Evolutionary conservation across 1,139 yeast genomes (phyloP).

Genomic region (Debaryomycetaceae sp.): DNA sequence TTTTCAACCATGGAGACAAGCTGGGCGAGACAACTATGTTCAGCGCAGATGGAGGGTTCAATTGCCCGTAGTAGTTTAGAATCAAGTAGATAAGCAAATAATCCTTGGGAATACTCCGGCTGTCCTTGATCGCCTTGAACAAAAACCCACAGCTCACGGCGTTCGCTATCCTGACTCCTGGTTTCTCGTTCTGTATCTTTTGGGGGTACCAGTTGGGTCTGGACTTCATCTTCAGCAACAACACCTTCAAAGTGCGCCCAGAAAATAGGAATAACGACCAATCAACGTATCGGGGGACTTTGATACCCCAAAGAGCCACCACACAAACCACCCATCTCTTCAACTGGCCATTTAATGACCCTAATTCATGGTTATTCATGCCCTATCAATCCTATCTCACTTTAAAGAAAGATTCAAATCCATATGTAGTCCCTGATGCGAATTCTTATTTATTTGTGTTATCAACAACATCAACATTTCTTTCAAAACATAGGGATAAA

Average conservation of each 20-base stretch:
- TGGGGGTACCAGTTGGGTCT: neutral
- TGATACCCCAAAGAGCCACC: neutral
- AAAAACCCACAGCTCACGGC: slow-evolving; percentile 24
- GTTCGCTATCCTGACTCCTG: slow-evolving; percentile 21
- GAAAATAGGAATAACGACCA: neutral
- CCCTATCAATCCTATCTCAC: neutral
- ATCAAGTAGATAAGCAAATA: slow-evolving; percentile 35
- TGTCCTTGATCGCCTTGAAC: slow-evolving; percentile 29
- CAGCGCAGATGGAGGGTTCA: slow-evolving; percentile 34
- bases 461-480: neutral
- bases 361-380: neutral
- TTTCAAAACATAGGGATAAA: neutral
- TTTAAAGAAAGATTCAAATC: neutral
- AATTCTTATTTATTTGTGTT: neutral
- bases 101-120: slow-evolving; percentile 34
- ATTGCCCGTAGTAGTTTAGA: slow-evolving; percentile 29
- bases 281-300: neutral
- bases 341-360: neutral
- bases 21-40: slow-evolving; percentile 27
- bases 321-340: neutral
- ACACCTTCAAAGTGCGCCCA: neutral
- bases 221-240: neutral
- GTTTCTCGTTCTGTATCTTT: neutral
- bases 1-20: slow-evolving; percentile 23
- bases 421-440: neutral